These are phyloP conservation scores for Penicillium janthinellum DNA, from an alignment of 2,329 filamentous ascomycete species.

Conservation along the genomic window DNA sequence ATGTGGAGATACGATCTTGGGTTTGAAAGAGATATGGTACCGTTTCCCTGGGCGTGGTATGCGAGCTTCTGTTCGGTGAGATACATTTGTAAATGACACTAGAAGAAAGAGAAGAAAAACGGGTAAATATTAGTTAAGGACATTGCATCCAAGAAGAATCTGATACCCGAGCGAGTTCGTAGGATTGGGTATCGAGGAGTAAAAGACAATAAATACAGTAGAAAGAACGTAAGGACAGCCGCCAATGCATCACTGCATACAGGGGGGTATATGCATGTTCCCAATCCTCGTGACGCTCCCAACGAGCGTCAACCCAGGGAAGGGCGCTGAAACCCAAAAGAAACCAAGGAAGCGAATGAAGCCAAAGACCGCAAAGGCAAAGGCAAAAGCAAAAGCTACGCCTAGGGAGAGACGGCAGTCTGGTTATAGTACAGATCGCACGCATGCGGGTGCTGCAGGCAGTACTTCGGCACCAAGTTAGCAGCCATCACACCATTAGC, in stretches of 20 bases:
- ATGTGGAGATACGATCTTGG: too few species aligned
- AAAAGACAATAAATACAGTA: neutral
- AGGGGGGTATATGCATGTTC: neutral
- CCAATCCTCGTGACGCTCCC: neutral
- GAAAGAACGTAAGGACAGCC: neutral
- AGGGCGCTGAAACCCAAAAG: neutral
- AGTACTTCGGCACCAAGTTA: constrained; percentile 60
- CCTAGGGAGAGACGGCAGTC: constrained; percentile 33
- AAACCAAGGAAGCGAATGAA: neutral
- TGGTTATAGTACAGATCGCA: constrained; percentile 60
- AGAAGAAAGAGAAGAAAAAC: neutral
- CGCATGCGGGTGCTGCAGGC: constrained; percentile 58
- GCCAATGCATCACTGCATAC: neutral
- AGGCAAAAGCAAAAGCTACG: neutral
- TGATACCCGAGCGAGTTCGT: neutral
- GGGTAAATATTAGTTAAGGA: neutral
- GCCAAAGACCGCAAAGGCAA: neutral
- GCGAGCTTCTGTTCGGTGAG: too few species aligned
- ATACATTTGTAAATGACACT: too few species aligned
- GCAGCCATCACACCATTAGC: constrained; percentile 56
- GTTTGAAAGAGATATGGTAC: too few species aligned
- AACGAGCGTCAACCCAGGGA: neutral
- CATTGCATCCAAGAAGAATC: neutral
- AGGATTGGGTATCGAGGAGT: neutral
- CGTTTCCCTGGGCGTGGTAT: too few species aligned